These are phyloP conservation scores for Tricholoma hemisulphureum DNA, from an alignment of 768 basidiomycete species.

Conservation along the genomic window DNA sequence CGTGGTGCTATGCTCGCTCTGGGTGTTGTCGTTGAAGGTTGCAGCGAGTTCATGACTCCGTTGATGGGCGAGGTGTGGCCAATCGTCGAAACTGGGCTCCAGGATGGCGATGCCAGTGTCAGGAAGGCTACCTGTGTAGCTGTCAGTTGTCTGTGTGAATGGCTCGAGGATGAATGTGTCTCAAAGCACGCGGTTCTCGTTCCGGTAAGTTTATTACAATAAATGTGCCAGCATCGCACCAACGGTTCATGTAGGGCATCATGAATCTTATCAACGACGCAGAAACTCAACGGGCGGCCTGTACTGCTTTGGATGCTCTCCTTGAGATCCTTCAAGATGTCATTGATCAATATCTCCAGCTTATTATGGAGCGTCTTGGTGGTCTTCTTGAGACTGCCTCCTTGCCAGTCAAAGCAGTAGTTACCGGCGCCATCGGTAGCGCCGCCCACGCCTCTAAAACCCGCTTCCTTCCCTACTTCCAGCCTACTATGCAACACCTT, in stretches of 20 bases:
- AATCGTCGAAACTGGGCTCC: slow-evolving; percentile 83
- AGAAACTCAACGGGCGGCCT: slow-evolving; percentile 87
- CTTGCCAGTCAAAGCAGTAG: slow-evolving; percentile 86
- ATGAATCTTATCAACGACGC: slow-evolving; percentile 88
- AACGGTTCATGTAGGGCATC: slow-evolving; percentile 57
- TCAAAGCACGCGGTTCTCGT: slow-evolving; percentile 80
- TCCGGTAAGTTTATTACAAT: slow-evolving; percentile 55
- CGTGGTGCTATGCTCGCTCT: slow-evolving; percentile 95
- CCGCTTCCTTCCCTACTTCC: slow-evolving; percentile 92
- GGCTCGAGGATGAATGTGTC: slow-evolving; percentile 92
- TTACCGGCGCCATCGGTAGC: slow-evolving; percentile 96
- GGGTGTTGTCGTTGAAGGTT: slow-evolving; percentile 95
- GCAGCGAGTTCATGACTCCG: slow-evolving; percentile 96
- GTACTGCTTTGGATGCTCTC: slow-evolving; percentile 93
- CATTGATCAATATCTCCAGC: slow-evolving; percentile 86
- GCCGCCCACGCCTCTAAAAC: slow-evolving; percentile 95
- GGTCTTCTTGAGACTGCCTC: slow-evolving; percentile 85
- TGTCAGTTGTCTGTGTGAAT: slow-evolving; percentile 95
- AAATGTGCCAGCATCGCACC: background rate
- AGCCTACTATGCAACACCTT: slow-evolving; percentile 84
- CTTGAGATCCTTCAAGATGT: slow-evolving; percentile 91
- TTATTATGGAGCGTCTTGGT: slow-evolving; percentile 93
- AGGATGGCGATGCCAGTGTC: slow-evolving; percentile 79
- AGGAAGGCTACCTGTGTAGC: slow-evolving; percentile 96
- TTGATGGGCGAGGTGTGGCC: slow-evolving; percentile 93